Evolutionary conservation across 2,329 filamentous ascomycete genomes (phyloP), one percentile per base, ranked within the genome.

Genomic region (Tolypocladium guangdongense): DNA sequence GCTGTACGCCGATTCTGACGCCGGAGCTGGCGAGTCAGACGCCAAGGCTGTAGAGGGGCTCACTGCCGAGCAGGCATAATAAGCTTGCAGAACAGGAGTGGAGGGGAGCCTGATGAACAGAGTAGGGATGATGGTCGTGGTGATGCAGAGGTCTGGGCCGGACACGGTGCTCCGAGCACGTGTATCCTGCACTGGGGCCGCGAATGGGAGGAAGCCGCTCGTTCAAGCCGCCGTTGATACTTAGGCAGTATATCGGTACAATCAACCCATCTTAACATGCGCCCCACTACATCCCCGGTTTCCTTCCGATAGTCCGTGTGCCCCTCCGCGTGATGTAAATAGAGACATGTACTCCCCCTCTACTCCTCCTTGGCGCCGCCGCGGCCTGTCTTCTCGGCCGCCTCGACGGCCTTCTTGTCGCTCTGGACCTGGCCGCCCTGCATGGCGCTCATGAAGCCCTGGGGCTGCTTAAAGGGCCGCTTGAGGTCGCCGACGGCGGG

Each of bases 401-500:
- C 80, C 75, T 90, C 88, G 49, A 96, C 81, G 54, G 87, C 84
- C 75, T 92, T 90, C 81, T 92, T 90, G 72, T 99, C 93, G 69
- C 88, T 95, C 80, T 95, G 90, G 61, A 87, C 82, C 62, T 87
- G 80, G 33, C 81, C 81, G 59, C 81, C 81, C 72, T 86, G 81
- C 70, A 91, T 81, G 57, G 84, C 83, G 62, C 82, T 83, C 87
- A 95, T 90, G 70, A 97, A 81, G 52, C 91, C 90, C 57, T 81
- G 86, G 56, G 80, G 73, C 50, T 84, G 80, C 85, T 97, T 99
- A 86, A 95, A 99, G 59, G 93, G 93, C 57, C 93, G 82, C 82
- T 95, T 93, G 62, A 99, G 82, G 60, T 99, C 93, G 52, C 92
- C 93, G 54, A 78, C 82, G 41, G 93, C 92, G 39, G 92, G 83